Percentiles rank a stretch among this genome's conserved stretches.
phyloP scores from a whole-genome alignment of 495 filamentous ascomycete genomes.

The Penicillium daleae region DNA sequence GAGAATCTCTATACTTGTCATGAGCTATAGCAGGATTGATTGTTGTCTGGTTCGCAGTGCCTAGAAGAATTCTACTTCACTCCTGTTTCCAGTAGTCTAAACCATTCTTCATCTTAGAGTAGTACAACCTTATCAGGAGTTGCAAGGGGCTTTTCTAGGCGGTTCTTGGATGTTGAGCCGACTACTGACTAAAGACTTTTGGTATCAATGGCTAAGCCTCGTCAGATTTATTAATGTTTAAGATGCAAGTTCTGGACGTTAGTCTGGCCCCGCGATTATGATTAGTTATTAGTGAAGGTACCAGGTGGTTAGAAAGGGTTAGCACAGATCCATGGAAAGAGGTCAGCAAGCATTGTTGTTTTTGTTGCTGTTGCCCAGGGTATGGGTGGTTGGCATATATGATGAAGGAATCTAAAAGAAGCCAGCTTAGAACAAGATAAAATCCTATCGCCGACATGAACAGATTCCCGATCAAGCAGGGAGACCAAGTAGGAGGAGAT shows the following conservation, averaged over 20 bases:
- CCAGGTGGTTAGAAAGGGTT: neutral
- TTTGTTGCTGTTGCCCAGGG: neutral
- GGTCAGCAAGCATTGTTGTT: neutral
- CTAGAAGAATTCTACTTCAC: neutral
- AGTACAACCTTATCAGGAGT: neutral
- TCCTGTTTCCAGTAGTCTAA: neutral
- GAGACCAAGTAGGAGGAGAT: neutral
- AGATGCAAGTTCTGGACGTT: neutral
- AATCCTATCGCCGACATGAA: neutral
- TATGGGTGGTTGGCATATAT: neutral
- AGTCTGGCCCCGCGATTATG: neutral
- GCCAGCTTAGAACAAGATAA: slow-evolving; percentile 3
- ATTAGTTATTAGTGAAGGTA: neutral
- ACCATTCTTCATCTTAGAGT: neutral
- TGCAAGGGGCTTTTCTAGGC: neutral
- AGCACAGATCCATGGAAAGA: neutral
- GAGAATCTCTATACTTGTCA: slow-evolving; percentile 46
- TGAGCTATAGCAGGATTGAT: slow-evolving; percentile 24
- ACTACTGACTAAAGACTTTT: neutral
- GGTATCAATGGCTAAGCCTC: neutral
- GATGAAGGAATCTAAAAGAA: slow-evolving; percentile 8
- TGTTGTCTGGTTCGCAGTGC: too few relatives aligned
- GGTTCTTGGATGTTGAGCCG: neutral
- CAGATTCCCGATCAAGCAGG: neutral
- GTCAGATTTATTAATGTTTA: neutral